Conservation (phyloP, 306 rosid genomes). For the Citrullus amarus region DNA sequence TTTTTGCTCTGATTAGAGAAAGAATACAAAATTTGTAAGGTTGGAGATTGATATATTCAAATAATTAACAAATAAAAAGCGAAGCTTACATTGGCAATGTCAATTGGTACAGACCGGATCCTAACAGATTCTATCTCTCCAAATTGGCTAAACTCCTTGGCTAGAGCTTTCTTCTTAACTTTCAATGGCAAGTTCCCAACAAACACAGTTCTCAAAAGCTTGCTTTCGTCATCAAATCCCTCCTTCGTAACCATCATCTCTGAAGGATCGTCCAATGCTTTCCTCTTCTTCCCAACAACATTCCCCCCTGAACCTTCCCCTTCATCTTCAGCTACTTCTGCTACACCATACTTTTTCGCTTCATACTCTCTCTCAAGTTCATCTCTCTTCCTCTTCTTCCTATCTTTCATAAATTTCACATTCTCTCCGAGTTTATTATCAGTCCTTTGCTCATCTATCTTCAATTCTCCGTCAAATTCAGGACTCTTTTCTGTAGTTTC, state of each 20-base stretch:
- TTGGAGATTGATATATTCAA: background rate
- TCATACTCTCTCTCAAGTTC: conserved; percentile 83
- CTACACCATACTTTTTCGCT: conserved; percentile 48
- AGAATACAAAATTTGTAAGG: background rate
- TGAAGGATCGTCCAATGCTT: conserved; percentile 49
- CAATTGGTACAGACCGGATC: conserved; percentile 78
- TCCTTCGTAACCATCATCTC: conserved; percentile 63
- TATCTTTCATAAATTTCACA: conserved; percentile 5
- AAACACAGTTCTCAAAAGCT: conserved; percentile 86
- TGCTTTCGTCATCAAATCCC: conserved; percentile 76
- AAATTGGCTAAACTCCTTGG: conserved; percentile 59
- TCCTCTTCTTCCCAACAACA: conserved; percentile 68
- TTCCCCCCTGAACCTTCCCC: conserved; percentile 17
- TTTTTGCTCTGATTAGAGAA: conserved; percentile 45
- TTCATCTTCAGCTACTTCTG: conserved; percentile 18
- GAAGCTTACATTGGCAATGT: conserved; percentile 51
- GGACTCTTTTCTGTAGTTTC: background rate
- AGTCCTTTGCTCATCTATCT: conserved; percentile 1
- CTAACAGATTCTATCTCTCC: conserved; percentile 95
- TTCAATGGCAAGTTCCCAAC: conserved; percentile 79
- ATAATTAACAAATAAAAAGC: background rate
- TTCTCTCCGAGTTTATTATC: background rate
- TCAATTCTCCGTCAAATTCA: background rate
- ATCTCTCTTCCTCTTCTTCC: conserved; percentile 75
- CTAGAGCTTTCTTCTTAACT: conserved; percentile 63